Conservation (phyloP, 2,329 filamentous ascomycete species). For the Penicillium sp. region DNA sequence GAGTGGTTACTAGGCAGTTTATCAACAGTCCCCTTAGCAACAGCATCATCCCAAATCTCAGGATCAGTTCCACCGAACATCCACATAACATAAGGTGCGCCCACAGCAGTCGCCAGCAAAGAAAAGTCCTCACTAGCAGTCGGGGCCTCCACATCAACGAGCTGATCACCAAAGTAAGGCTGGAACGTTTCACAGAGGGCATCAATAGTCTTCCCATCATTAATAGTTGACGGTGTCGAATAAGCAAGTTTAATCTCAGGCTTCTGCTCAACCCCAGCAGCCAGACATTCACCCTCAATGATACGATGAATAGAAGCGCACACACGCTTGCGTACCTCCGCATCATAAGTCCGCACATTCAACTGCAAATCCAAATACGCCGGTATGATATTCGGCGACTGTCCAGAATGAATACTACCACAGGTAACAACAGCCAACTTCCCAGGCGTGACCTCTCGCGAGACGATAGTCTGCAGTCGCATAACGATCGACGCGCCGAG, state of each 20-base stretch:
- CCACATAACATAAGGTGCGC: conserved; percentile 54
- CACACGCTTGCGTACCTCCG: conserved; percentile 34
- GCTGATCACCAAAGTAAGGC: conserved; percentile 44
- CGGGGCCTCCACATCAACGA: conserved; percentile 41
- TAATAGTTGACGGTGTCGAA: conserved; percentile 52
- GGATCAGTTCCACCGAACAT: conserved; percentile 54
- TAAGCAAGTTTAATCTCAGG: conserved; percentile 45
- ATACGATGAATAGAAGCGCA: conserved; percentile 41
- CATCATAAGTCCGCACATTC: conserved; percentile 39
- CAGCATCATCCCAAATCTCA: conserved; percentile 49
- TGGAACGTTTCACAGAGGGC: conserved; percentile 46
- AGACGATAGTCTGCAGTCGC: conserved; percentile 41
- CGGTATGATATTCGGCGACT: conserved; percentile 47
- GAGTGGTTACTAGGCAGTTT: conserved; percentile 58
- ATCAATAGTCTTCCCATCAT: conserved; percentile 47
- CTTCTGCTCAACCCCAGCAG: conserved; percentile 44
- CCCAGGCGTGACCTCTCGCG: conserved; percentile 37
- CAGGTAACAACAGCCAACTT: conserved; percentile 48
- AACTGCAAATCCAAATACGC: conserved; percentile 43
- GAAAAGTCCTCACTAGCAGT: conserved; percentile 58
- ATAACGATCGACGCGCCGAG: conserved; percentile 45
- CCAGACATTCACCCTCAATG: conserved; percentile 54
- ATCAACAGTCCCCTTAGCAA: conserved; percentile 45
- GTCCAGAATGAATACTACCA: conserved; percentile 44
- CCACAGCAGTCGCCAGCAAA: conserved; percentile 51